phyloP scores from a whole-genome alignment of 345 rosid genomes.

The Eutrema yunnanense region DNA sequence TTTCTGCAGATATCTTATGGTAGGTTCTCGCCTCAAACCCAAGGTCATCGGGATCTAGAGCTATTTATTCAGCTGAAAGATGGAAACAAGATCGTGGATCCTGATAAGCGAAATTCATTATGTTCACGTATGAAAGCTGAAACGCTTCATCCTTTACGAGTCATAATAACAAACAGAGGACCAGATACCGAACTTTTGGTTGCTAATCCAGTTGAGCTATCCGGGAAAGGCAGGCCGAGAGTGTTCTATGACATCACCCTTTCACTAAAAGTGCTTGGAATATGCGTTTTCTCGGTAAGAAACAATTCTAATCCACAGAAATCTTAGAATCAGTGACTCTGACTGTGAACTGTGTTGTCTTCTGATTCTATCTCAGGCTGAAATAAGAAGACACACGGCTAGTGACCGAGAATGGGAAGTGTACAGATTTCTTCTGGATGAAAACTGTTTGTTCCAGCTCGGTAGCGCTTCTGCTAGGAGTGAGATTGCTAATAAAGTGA shows the following conservation, averaged over 20 bases:
- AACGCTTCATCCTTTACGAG: conserved; percentile 81
- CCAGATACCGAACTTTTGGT: conserved; percentile 79
- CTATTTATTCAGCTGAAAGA: conserved; percentile 74
- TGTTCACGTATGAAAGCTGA: conserved; percentile 59
- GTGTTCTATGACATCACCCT: conserved; percentile 80
- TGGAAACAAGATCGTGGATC: conserved; percentile 67
- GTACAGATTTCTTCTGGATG: conserved; percentile 78
- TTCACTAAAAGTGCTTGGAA: conserved; percentile 62
- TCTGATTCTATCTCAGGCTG: conserved; percentile 43
- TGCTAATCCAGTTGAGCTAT: conserved; percentile 84
- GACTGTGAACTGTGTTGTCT: background rate
- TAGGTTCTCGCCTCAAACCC: conserved; percentile 48
- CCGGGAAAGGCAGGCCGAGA: conserved; percentile 77
- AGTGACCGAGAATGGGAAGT: conserved; percentile 80
- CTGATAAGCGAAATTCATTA: conserved; percentile 46
- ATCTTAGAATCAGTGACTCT: background rate
- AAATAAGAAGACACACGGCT: conserved; percentile 61
- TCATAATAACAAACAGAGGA: conserved; percentile 63
- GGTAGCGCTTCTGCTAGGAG: conserved; percentile 37
- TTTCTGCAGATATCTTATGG: conserved; percentile 60
- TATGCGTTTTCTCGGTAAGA: conserved; percentile 80
- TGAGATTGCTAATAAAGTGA: conserved; percentile 62
- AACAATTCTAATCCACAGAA: background rate
- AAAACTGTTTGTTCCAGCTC: conserved; percentile 37
- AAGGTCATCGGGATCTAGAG: conserved; percentile 61